Base-by-base conservation (phyloP, 169 alveolate genomes). In the Babesia microti region DNA sequence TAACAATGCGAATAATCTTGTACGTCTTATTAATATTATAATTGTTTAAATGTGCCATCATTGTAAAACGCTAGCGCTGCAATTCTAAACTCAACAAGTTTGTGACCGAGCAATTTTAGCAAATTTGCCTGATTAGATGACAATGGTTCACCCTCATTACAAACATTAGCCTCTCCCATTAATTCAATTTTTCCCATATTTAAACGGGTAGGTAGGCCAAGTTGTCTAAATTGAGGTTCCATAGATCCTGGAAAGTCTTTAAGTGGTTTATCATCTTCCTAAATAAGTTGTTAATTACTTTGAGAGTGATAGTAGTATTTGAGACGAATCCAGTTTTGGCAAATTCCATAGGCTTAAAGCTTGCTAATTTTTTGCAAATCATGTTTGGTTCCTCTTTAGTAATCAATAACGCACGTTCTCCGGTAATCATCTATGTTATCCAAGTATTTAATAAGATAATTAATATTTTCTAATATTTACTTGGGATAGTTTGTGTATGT, bases 401-500 rank as follows among this genome's bases (percentile, higher is more conserved):
- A 9, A 61, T 50, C 22, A 61, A 43, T 26, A 61, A 34, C 28
- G 74, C 74, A 0, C 53, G 37, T 48, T 61, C 74, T 15, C 74
- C 74, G 12, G 12, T 22, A 7, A 61, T 37, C 4, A 30, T 9
- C 72, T 59, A 42, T 18, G 14, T 2, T 32, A 43, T 15, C 12
- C 47, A 5, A 6, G 11, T 28, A 0, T 15, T 9, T 26, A 36
- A 46, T 4, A 14, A 0, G 5, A 57, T 4, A 12, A 27, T 3
- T 11, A 1, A 4, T n/a, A 23, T n/a, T 12, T 6, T 17, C 18
- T 19, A 21, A 21, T 4, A 2, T 9, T 32, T 59, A 59, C 74
- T 40, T 61, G 48, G 51, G 84, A 59, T 36, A 73, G 60, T 28
- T 52, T 60, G 69, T 68, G 78, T 6, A 68, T 40, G 41, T 59